phyloP scores from a whole-genome alignment of 164 flowering plant genomes.

The Piper longum region DNA sequence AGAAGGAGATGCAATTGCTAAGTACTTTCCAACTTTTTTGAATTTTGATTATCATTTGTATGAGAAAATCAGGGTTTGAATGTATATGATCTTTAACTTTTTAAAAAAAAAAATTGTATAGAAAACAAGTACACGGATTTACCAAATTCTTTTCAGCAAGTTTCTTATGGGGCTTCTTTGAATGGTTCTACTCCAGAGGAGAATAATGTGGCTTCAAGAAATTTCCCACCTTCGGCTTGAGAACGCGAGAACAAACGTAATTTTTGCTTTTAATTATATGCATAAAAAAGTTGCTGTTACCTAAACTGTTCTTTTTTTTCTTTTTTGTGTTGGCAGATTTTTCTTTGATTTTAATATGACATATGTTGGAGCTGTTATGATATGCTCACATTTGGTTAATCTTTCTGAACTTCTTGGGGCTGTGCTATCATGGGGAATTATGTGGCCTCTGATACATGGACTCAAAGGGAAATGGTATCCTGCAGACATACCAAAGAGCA shows the following conservation, averaged over 20 bases:
- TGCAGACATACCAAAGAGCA: conserved; percentile 34
- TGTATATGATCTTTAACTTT: no score
- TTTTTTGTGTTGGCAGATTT: no score
- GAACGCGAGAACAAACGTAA: conserved; percentile 12
- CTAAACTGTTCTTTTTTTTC: conserved; percentile 3
- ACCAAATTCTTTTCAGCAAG: conserved; percentile 8
- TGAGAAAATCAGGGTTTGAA: background rate
- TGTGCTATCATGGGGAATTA: conserved; percentile 78
- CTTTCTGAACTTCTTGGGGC: conserved; percentile 80
- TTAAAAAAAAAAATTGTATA: conserved; percentile 8
- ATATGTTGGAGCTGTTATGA: conserved; percentile 89
- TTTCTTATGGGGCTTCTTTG: conserved; percentile 11
- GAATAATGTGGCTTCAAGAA: conserved; percentile 13
- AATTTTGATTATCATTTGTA: background rate
- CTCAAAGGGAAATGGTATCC: conserved; percentile 78
- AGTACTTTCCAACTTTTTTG: conserved; percentile 18
- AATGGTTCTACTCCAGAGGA: conserved; percentile 15
- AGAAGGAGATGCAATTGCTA: conserved; percentile 50
- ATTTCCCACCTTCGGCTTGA: conserved; percentile 12
- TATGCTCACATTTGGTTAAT: conserved; percentile 82
- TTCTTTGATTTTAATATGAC: conserved; percentile 78
- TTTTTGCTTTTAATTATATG: background rate
- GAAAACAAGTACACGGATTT: conserved; percentile 23
- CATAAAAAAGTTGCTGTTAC: background rate
- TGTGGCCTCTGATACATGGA: conserved; percentile 77